Percentiles rank a stretch among this genome's conserved stretches.
Conservation (phyloP, 2,329 filamentous ascomycete genomes). For the Diaporthe sp. region DNA sequence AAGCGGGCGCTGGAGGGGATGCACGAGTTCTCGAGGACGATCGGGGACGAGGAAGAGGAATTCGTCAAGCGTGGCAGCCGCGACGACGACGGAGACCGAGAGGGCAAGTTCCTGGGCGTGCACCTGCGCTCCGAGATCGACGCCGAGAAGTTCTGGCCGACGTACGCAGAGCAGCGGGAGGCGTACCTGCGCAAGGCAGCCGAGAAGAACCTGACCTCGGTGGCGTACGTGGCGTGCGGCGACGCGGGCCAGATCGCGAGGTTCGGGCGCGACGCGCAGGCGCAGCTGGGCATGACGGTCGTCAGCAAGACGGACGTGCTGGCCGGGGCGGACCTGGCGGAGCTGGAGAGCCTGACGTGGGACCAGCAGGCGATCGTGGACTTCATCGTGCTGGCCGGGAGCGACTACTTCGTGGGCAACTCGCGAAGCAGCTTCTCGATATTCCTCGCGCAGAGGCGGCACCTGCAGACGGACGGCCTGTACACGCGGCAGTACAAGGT, state of each 20-base stretch:
- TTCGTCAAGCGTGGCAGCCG: neutral
- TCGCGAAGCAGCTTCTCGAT: slow-evolving; percentile 64
- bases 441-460: slow-evolving; percentile 60
- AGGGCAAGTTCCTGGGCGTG: slow-evolving; percentile 54
- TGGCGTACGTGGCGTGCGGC: slow-evolving; percentile 62
- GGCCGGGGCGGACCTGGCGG: slow-evolving; percentile 45
- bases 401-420: slow-evolving; percentile 59
- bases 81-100: neutral
- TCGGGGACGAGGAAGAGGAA: neutral
- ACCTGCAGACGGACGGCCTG: slow-evolving; percentile 56
- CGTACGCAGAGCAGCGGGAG: slow-evolving; percentile 57
- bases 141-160: slow-evolving; percentile 60
- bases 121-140: slow-evolving; percentile 64
- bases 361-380: slow-evolving; percentile 62
- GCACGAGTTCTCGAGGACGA: slow-evolving; percentile 48
- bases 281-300: slow-evolving; percentile 52
- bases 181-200: slow-evolving; percentile 56
- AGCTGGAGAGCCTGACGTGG: slow-evolving; percentile 57
- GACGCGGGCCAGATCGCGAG: slow-evolving; percentile 58
- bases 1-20: slow-evolving; percentile 54
- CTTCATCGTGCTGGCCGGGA: slow-evolving; percentile 56
- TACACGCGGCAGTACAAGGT: slow-evolving; percentile 60
- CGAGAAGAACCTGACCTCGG: slow-evolving; percentile 45
- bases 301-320: slow-evolving; percentile 56
- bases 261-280: slow-evolving; percentile 52